These are phyloP conservation scores for Yamadazyma sp. DNA, from an alignment of 1,139 yeast genomes.

Conservation along the genomic window DNA sequence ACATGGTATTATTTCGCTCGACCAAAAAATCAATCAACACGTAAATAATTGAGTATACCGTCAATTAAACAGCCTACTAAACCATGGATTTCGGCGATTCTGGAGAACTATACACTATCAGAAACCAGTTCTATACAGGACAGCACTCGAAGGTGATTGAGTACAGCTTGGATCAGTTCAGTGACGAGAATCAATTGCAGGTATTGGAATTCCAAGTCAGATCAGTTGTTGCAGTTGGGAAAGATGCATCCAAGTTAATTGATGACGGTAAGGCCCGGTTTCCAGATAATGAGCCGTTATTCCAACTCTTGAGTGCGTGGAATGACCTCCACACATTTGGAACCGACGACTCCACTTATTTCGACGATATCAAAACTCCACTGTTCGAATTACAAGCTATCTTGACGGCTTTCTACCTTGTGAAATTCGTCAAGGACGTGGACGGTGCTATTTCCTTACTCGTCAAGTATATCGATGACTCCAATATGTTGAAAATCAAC, in stretches of 20 bases:
- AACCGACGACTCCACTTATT: constrained; percentile 35
- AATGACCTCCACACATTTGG: constrained; percentile 46
- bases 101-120: constrained; percentile 43
- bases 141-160: constrained; percentile 41
- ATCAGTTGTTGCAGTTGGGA: constrained; percentile 37
- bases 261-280: constrained; percentile 36
- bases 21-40: not conserved
- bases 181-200: constrained; percentile 36
- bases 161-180: constrained; percentile 34
- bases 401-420: constrained; percentile 43
- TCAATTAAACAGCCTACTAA: not conserved
- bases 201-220: constrained; percentile 46
- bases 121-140: constrained; percentile 49
- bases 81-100: constrained; percentile 42
- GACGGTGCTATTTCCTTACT: constrained; percentile 42
- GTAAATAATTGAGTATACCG: too few species aligned
- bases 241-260: constrained; percentile 43
- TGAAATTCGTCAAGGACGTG: constrained; percentile 36
- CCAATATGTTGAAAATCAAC: constrained; percentile 18
- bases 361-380: constrained; percentile 37
- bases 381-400: constrained; percentile 43
- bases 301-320: constrained; percentile 44
- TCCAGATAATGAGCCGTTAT: constrained; percentile 37
- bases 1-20: not conserved
- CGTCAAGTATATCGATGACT: constrained; percentile 23